Evolutionary conservation across 805 yeast genomes (phyloP).

Genomic region (Hemisphaericaspora nanyangensis): DNA sequence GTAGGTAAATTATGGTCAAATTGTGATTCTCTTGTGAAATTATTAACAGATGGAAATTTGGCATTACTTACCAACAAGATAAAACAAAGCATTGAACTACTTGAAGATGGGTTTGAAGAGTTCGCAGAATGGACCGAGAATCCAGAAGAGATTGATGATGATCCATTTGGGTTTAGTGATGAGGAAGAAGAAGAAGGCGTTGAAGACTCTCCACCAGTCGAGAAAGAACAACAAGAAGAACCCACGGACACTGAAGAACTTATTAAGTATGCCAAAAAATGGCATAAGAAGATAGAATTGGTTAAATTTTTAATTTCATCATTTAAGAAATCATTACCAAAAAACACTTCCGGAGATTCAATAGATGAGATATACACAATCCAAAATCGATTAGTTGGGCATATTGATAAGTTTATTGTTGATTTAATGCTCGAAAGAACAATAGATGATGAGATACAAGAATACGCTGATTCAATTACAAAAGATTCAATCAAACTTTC

Average conservation of each 20-base stretch:
- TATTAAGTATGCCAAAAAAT: slow-evolving; percentile 38
- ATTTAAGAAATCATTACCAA: slow-evolving; percentile 54
- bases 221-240: slow-evolving; percentile 12
- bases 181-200: slow-evolving; percentile 28
- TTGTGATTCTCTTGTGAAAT: slow-evolving; percentile 47
- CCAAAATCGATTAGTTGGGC: slow-evolving; percentile 41
- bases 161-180: slow-evolving; percentile 49
- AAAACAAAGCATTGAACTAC: slow-evolving; percentile 41
- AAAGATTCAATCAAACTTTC: slow-evolving; percentile 28
- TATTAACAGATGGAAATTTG: slow-evolving; percentile 47
- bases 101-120: slow-evolving; percentile 59
- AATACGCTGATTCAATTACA: slow-evolving; percentile 20
- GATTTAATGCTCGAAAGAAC: slow-evolving; percentile 48
- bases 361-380: slow-evolving; percentile 46
- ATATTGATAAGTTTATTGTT: slow-evolving; percentile 57
- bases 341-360: slow-evolving; percentile 34
- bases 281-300: slow-evolving; percentile 53
- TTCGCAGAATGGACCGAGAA: slow-evolving; percentile 65
- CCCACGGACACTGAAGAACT: slow-evolving; percentile 23
- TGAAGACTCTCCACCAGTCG: slow-evolving; percentile 20
- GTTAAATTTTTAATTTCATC: slow-evolving; percentile 57
- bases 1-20: slow-evolving; percentile 72
- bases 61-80: slow-evolving; percentile 50
- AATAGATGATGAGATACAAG: slow-evolving; percentile 32
- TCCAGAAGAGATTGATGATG: slow-evolving; percentile 46